Base-by-base conservation (phyloP, 148 eudicot species). In the Silene conica region DNA sequence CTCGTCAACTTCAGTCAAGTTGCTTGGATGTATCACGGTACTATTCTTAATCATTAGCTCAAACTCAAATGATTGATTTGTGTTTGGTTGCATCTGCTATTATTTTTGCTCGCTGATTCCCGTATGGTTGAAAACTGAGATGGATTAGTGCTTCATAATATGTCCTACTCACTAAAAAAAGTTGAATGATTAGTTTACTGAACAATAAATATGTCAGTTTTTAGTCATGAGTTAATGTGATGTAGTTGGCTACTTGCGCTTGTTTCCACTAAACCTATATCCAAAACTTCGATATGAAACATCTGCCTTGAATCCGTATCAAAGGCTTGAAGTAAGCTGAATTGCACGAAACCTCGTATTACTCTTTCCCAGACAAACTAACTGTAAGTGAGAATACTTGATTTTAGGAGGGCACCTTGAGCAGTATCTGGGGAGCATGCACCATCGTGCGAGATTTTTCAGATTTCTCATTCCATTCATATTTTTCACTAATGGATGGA, bases 401-500 rank as follows among this genome's bases (percentile, higher is more conserved):
- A 45, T 26, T 25, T 57, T 71, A 80, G 82, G 82, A 75, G 64
- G 82, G 82, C 14, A 80, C 82, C 38, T 70, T 77, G 78, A 80
- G 75, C 67, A 80, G 59, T 65, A 74, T 80, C 43, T 64, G 66
- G 82, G 82, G 82, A 34, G 82, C 82, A 3, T 80, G 82, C 25
- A 80, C 78, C 54, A 80, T 75, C 75, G 82, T 80, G 41, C 72
- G 78, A 0, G 82, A 80, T 80, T 80, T 80, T 57, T 67, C 78
- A 38, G 82, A 80, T 45, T 80, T 80, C 76, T 80, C 82, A 54
- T 80, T 80, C 59, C 75, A 80, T 71, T 80, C 82, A 6, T 80
- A 80, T 34, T 80, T 80, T 67, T 80, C 78, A 0, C 75, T 80
- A 50, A 80, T 75, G 78, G 78, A 80, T 80, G 82, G 75, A 20